Conservation (phyloP, 441 rosid species). For the Capsella rubella region DNA sequence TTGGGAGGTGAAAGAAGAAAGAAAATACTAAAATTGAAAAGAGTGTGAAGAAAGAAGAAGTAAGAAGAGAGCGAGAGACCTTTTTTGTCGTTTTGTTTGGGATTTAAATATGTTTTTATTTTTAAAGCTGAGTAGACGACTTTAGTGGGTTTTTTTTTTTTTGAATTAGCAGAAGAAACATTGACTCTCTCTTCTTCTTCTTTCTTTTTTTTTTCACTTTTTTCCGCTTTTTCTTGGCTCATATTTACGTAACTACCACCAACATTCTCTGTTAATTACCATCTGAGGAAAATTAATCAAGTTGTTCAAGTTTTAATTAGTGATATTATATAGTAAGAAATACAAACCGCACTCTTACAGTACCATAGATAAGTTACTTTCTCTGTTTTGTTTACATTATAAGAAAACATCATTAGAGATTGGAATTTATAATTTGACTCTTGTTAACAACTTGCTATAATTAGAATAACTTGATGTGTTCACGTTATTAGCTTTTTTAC, state of each 20-base stretch:
- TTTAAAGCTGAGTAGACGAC: slow-evolving; percentile 48
- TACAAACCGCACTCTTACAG: too few species aligned
- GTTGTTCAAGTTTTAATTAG: too few species aligned
- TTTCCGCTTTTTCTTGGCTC: slow-evolving; percentile 18
- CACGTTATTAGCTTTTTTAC: slow-evolving; percentile 20
- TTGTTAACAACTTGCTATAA: slow-evolving; percentile 27
- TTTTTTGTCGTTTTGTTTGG: slow-evolving; percentile 40
- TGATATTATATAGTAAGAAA: too few species aligned
- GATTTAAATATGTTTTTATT: slow-evolving; percentile 44
- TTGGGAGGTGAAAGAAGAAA: slow-evolving; percentile 7
- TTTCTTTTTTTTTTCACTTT: neutral
- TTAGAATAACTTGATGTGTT: slow-evolving; percentile 19
- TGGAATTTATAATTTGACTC: neutral
- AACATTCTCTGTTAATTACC: slow-evolving; percentile 27
- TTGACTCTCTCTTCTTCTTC: slow-evolving; percentile 22
- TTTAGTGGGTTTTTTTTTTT: slow-evolving; percentile 33
- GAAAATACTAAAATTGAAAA: slow-evolving; percentile 17
- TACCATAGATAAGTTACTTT: too few species aligned
- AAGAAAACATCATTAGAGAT: neutral
- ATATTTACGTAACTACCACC: slow-evolving; percentile 16
- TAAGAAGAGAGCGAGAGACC: slow-evolving; percentile 21
- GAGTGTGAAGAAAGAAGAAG: slow-evolving; percentile 8
- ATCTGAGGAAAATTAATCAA: too few species aligned
- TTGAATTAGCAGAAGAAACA: slow-evolving; percentile 35
- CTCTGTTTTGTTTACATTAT: neutral